Conservation (phyloP, 768 basidiomycete genomes). For the Peribolospora baueri region DNA sequence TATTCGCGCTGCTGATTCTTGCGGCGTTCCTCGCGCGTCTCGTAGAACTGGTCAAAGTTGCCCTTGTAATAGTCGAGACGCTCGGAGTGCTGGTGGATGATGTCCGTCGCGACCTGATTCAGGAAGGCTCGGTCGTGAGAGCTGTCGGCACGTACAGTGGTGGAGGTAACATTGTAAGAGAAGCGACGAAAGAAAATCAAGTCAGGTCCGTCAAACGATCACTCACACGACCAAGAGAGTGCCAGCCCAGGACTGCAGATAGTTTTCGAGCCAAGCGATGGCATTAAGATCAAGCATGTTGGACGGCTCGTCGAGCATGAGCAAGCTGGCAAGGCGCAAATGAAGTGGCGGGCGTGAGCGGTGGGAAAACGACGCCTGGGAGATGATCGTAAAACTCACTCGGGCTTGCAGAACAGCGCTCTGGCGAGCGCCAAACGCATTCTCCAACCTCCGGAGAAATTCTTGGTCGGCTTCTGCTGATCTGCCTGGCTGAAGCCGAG, state of each 20-base stretch:
- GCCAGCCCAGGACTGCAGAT: slow-evolving; percentile 80
- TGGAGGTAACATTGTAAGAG: not conserved
- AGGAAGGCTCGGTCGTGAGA: slow-evolving; percentile 96
- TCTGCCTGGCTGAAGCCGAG: slow-evolving; percentile 77
- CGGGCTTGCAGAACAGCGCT: slow-evolving; percentile 76
- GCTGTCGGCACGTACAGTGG: slow-evolving; percentile 20
- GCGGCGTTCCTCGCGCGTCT: slow-evolving; percentile 86
- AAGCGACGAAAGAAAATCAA: no score
- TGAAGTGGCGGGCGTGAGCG: no score
- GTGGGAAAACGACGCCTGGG: no score
- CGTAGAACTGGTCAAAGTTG: slow-evolving; percentile 98
- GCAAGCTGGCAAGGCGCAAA: not conserved
- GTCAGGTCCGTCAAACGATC: not conserved
- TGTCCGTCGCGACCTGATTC: slow-evolving; percentile 91
- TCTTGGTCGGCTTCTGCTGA: slow-evolving; percentile 31
- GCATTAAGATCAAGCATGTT: slow-evolving; percentile 98
- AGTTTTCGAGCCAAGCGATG: slow-evolving; percentile 91
- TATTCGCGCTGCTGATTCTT: slow-evolving; percentile 68
- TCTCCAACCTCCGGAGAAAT: slow-evolving; percentile 52
- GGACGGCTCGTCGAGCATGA: slow-evolving; percentile 39
- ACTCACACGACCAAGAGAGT: slow-evolving; percentile 76
- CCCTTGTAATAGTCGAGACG: slow-evolving; percentile 96
- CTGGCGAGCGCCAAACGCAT: slow-evolving; percentile 91
- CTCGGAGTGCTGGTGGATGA: slow-evolving; percentile 67
- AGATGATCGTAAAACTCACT: slow-evolving; percentile 11